phyloP scores from a whole-genome alignment of 2,329 filamentous ascomycete species.

The Phialocephala subalpina region DNA sequence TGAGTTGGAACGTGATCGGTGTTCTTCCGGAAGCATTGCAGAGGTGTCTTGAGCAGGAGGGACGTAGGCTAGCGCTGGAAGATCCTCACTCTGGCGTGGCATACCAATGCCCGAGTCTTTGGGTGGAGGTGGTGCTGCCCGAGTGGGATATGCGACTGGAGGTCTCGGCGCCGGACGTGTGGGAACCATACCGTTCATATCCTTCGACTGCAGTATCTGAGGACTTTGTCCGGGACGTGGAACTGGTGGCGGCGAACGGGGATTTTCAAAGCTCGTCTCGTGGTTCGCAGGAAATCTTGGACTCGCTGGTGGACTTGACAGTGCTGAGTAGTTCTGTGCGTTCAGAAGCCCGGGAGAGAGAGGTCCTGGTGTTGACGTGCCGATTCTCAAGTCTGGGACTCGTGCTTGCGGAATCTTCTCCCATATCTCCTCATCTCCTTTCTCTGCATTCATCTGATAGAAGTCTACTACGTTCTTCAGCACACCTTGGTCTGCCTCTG shows the following conservation, averaged over 20 bases:
- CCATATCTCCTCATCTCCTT: slow-evolving; percentile 79
- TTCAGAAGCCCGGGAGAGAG: slow-evolving; percentile 53
- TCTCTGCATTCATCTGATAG: slow-evolving; percentile 92
- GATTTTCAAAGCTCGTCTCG: slow-evolving; percentile 97
- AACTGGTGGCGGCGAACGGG: slow-evolving; percentile 89
- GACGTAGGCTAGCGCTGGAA: slow-evolving; percentile 45
- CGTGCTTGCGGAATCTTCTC: slow-evolving; percentile 95
- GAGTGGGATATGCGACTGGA: slow-evolving; percentile 72
- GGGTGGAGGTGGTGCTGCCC: slow-evolving; percentile 63
- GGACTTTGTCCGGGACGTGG: slow-evolving; percentile 57
- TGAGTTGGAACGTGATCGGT: slow-evolving; percentile 74
- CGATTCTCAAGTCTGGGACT: slow-evolving; percentile 59
- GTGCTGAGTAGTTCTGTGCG: slow-evolving; percentile 63
- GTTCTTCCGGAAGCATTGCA: slow-evolving; percentile 71
- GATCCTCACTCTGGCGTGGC: slow-evolving; percentile 65
- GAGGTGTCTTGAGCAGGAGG: slow-evolving; percentile 38
- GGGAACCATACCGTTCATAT: slow-evolving; percentile 72
- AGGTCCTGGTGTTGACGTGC: slow-evolving; percentile 37
- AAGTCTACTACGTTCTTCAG: slow-evolving; percentile 96
- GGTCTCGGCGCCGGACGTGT: slow-evolving; percentile 87
- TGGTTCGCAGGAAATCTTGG: slow-evolving; percentile 89
- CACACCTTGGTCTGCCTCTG: slow-evolving; percentile 87
- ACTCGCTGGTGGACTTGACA: slow-evolving; percentile 82
- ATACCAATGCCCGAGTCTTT: slow-evolving; percentile 73
- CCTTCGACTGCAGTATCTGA: slow-evolving; percentile 54